These are phyloP conservation scores for Endotrypanum monterogeii DNA, from an alignment of 208 protist genomes.

Conservation along the genomic window DNA sequence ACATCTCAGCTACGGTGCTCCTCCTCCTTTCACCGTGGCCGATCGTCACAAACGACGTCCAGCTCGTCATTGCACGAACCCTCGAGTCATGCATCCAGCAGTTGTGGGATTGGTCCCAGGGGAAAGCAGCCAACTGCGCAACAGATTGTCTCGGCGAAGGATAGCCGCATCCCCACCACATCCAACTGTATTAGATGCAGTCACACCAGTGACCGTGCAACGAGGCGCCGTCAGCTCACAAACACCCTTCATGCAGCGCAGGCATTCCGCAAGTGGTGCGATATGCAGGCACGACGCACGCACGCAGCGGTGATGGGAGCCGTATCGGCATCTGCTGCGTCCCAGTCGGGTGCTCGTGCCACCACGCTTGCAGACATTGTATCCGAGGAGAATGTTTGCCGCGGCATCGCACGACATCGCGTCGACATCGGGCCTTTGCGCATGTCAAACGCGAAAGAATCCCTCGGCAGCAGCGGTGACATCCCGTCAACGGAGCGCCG, in stretches of 20 bases:
- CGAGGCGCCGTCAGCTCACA: neutral
- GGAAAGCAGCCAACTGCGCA: neutral
- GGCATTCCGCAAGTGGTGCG: constrained; percentile 7
- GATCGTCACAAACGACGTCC: neutral
- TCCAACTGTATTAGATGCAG: neutral
- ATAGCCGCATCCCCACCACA: neutral
- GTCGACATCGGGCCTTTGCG: neutral
- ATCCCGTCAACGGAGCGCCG: constrained; percentile 15
- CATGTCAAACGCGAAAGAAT: neutral
- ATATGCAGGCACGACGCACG: neutral
- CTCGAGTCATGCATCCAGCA: neutral
- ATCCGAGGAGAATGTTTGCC: neutral
- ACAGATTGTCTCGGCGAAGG: neutral
- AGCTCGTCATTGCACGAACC: neutral
- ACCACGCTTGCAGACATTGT: constrained; percentile 7
- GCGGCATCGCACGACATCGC: neutral
- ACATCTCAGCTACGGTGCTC: neutral
- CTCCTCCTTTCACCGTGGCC: neutral
- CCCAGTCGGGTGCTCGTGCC: neutral
- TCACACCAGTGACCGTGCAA: neutral
- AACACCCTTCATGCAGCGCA: constrained; percentile 7
- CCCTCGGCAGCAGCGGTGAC: neutral
- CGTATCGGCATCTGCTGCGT: neutral
- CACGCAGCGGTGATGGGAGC: neutral
- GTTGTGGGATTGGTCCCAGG: neutral